A percentile compares a stretch with the other conserved stretches of the same genome.
phyloP scores from a whole-genome alignment of 202 grass and related monocot species.

The Setaria viridis region DNA sequence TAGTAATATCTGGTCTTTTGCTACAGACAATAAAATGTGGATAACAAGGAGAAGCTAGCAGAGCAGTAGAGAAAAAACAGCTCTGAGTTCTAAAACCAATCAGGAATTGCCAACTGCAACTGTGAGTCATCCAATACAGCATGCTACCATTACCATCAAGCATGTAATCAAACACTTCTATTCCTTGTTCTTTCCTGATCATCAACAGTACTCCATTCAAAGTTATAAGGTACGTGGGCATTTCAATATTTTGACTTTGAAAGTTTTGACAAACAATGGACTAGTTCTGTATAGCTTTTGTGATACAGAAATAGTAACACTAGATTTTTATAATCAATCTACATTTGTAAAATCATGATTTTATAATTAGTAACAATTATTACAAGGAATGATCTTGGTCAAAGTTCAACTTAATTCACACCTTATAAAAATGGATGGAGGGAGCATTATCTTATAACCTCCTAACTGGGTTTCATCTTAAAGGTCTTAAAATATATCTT shows the following conservation, averaged over 20 bases:
- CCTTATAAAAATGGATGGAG: background rate
- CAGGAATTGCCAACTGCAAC: background rate
- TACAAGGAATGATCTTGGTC: background rate
- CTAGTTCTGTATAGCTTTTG: background rate
- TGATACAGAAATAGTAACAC: background rate
- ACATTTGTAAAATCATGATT: background rate
- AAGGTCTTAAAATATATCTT: background rate
- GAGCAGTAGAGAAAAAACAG: background rate
- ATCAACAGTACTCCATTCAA: background rate
- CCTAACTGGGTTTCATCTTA: background rate
- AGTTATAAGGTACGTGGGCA: background rate
- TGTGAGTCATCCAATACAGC: background rate
- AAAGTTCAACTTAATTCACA: background rate
- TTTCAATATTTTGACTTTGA: background rate
- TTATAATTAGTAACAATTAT: background rate
- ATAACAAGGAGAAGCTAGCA: background rate
- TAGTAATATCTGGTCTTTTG: background rate
- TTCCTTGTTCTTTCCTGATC: background rate
- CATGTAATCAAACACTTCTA: background rate
- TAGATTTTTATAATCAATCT: background rate
- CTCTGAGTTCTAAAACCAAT: background rate
- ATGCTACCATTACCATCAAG: background rate
- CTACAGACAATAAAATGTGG: background rate
- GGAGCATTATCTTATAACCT: background rate
- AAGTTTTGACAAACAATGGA: background rate